Evolutionary conservation across 352 stramenopile genomes (phyloP), one percentile per base, ranked within the genome.

Genomic region (Globisporangium iwayamae): DNA sequence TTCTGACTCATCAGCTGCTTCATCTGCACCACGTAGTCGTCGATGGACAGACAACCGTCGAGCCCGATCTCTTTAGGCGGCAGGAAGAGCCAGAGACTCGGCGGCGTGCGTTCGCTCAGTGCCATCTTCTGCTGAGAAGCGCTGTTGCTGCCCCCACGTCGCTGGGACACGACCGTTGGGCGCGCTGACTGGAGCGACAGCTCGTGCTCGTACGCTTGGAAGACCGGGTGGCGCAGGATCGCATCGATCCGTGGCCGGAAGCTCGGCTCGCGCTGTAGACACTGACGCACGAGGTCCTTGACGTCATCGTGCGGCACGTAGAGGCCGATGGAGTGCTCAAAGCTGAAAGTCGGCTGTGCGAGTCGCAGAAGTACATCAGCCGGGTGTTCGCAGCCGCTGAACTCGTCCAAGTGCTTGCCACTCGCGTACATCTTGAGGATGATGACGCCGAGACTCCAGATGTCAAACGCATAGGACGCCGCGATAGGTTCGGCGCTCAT

Each of bases 31-130:
- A 87, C 65, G 78, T 80, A 91, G 14, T 85, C 58, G 6, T 81
- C 78, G 14, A 83, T 51, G 0, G 76, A 78, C 32, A 71, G 77
- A 4, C 69, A 71, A 34, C 66, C 63, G 18, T 74, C 68, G 1
- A 86, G 41, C 7, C 67, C 61, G 13, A 86, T 66, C 20, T 81
- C 79, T 1, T 62, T 36, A 0, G 82, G 82, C 0, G 82, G 78
- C 16, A 89, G 57, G 38, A 91, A 83, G 7, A 91, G 68, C 78
- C 82, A 91, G 14, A 91, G 64, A 67, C 72, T 87, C 5, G 82
- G 82, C 10, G 79, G 79, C 6, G 75, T 59, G 16, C 57, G 47
- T 34, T 89, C 79, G 3, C 47, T 56, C 38, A 38, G 18, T 39
- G 16, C 51, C 9, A 25, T 34, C 20, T 51, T 25, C 13, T 51